Evolutionary conservation across 345 rosid genomes (phyloP), one percentile per base, ranked within the genome.

Genomic region (Euphorbia pulcherrima): DNA sequence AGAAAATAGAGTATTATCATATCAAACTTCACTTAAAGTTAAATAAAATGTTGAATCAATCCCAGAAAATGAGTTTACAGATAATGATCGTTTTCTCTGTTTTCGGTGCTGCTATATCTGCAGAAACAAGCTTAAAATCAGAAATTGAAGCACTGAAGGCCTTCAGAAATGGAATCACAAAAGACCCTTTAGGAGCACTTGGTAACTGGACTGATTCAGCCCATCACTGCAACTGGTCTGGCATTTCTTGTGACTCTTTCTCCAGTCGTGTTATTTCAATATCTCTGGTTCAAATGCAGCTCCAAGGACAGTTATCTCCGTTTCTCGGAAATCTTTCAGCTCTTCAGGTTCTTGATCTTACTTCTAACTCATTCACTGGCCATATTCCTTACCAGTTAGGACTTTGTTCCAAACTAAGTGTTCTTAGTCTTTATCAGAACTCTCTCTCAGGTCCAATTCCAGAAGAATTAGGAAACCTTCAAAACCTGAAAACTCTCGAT

Each of bases 261-360:
- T 70, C 78, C 0, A 69, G 78, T 52, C 85, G 37, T 1, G 88
- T 88, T 40, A 35, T 84, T 53, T 74, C 86, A 0, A 70, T 92
- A 73, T 59, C 84, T 64, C 75, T 92, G 44, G 48, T 67, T 27
- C 91, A 84, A 46, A 83, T 68, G 84, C 92, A 87, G 83, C 91
- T 92, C 69, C 50, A 55, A 59, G 98, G 98, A 54, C 58, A 60
- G 72, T 71, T 92, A 44, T 83, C 97, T 64, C 86, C 98, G 8
- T 80, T 75, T 60, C 74, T 88, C 2, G 82, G 88, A 35, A 90
- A 90, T 78, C 80, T 90, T 60, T 85, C 96, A n/a, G 65, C 77
- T 60, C 91, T 90, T 75, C 96, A 88, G 88, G 92, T 90, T 87
- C 96, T 92, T 72, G 96, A 92, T 77, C 79, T 90, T 64, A 74